Percentiles rank a stretch among this genome's conserved stretches.
Conservation (phyloP, 106 monocot species). For the Platanthera zijinensis region DNA sequence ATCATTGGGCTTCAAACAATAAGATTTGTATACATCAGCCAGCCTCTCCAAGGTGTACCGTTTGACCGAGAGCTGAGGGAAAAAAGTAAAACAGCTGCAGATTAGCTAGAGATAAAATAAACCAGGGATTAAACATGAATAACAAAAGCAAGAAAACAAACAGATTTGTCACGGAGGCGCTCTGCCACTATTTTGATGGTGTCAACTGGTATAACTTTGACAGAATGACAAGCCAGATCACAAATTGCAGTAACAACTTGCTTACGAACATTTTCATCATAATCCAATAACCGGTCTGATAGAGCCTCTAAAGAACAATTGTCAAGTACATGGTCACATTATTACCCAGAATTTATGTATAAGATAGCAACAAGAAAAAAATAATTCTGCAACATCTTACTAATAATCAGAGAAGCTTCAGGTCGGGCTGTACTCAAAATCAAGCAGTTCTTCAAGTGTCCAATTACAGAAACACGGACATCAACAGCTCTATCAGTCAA, state of each 20-base stretch:
- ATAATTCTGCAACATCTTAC: constrained; percentile 37
- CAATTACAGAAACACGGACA: constrained; percentile 72
- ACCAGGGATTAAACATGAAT: neutral
- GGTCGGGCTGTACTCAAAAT: constrained; percentile 61
- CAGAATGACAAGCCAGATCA: constrained; percentile 60
- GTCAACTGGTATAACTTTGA: constrained; percentile 45
- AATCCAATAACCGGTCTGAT: constrained; percentile 75
- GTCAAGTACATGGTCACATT: constrained; percentile 2
- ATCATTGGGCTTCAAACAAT: constrained; percentile 48
- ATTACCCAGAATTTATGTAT: constrained; percentile 3
- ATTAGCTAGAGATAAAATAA: constrained; percentile 5
- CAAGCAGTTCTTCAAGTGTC: constrained; percentile 75
- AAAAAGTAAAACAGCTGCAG: neutral
- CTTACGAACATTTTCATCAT: constrained; percentile 92
- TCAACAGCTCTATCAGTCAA: constrained; percentile 78
- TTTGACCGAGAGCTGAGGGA: constrained; percentile 67
- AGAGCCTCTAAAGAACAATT: constrained; percentile 53
- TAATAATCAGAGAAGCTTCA: constrained; percentile 81
- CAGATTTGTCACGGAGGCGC: constrained; percentile 95
- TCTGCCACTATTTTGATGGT: constrained; percentile 63
- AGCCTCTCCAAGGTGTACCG: constrained; percentile 81
- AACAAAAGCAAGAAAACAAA: constrained; percentile 26
- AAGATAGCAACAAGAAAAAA: neutral
- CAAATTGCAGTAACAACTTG: constrained; percentile 78
- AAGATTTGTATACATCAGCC: constrained; percentile 65